Percentiles rank a stretch among this genome's conserved stretches.
Conservation (phyloP, 495 filamentous ascomycete genomes). For the Xylaria curta region DNA sequence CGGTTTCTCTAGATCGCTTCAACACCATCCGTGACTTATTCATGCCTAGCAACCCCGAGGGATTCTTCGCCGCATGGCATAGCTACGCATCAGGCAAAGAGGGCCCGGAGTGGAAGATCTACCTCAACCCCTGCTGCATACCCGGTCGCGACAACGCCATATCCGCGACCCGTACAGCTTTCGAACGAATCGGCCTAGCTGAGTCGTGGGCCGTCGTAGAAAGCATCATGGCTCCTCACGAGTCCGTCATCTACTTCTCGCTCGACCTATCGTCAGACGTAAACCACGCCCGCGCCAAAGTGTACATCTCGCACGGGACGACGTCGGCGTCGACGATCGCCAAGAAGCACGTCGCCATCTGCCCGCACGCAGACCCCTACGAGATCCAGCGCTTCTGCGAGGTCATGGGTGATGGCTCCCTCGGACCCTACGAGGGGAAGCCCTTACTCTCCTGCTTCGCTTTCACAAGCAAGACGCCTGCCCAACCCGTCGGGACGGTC, state of each 20-base stretch:
- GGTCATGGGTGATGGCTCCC: conserved; percentile 25
- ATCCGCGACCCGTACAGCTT: conserved; percentile 21
- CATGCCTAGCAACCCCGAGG: conserved; percentile 12
- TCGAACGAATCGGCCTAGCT: conserved; percentile 23
- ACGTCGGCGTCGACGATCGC: conserved; percentile 23
- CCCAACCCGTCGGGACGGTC: conserved; percentile 13
- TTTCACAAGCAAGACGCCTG: conserved; percentile 14
- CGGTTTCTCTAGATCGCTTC: conserved; percentile 27
- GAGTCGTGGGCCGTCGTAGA: conserved; percentile 25
- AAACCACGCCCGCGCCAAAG: conserved; percentile 27
- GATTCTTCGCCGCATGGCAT: conserved; percentile 28
- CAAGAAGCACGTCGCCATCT: conserved; percentile 24
- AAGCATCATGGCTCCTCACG: conserved; percentile 3
- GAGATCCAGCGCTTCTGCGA: conserved; percentile 33
- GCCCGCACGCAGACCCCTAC: conserved; percentile 30
- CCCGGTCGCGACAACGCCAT: conserved; percentile 10
- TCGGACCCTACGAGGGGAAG: conserved; percentile 12
- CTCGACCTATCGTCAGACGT: conserved; percentile 24
- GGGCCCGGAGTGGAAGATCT: conserved; percentile 33
- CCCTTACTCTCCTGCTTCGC: conserved; percentile 19
- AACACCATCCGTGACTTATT: conserved; percentile 29
- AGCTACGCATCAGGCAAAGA: conserved; percentile 23
- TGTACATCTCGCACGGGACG: conserved; percentile 28
- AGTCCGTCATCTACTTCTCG: conserved; percentile 28
- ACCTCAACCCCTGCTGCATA: conserved; percentile 25